A percentile compares a stretch with the other conserved stretches of the same genome.
phyloP scores from a whole-genome alignment of 768 basidiomycete species.

The Lactarius indigo region DNA sequence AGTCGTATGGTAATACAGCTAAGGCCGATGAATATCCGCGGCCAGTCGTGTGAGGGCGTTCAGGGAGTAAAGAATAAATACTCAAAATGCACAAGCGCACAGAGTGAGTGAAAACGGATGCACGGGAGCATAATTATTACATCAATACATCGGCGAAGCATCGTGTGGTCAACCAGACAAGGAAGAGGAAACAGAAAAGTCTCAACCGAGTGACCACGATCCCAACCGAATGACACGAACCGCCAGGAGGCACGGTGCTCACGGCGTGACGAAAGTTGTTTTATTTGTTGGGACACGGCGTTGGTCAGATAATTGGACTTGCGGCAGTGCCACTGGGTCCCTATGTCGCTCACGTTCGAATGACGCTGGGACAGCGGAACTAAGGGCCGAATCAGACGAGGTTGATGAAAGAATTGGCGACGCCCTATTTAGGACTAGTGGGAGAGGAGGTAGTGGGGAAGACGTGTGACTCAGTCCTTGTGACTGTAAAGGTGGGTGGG shows the following conservation, averaged over 20 bases:
- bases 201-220: neutral
- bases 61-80: constrained; percentile 20
- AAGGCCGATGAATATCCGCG: constrained; percentile 18
- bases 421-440: constrained; percentile 19
- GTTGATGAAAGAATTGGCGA: constrained; percentile 25
- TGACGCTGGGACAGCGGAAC: constrained; percentile 23
- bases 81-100: constrained; percentile 9
- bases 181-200: neutral
- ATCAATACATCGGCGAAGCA: constrained; percentile 20
- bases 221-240: neutral
- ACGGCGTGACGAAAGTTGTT: constrained; percentile 25
- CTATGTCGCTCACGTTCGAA: constrained; percentile 25
- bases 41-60: constrained; percentile 13
- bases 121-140: constrained; percentile 21
- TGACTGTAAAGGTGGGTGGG: constrained; percentile 38
- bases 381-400: constrained; percentile 22
- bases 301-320: constrained; percentile 13
- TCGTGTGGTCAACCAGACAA: constrained; percentile 1
- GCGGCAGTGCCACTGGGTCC: constrained; percentile 17
- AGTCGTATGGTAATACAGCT: constrained; percentile 24
- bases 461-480: constrained; percentile 16
- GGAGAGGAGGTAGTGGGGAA: constrained; percentile 18
- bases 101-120: constrained; percentile 2
- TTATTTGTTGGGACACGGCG: constrained; percentile 22
- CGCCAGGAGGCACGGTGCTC: neutral